These are phyloP conservation scores for Arxiozyma slooffiae DNA, from an alignment of 1,139 yeast species.

Conservation along the genomic window DNA sequence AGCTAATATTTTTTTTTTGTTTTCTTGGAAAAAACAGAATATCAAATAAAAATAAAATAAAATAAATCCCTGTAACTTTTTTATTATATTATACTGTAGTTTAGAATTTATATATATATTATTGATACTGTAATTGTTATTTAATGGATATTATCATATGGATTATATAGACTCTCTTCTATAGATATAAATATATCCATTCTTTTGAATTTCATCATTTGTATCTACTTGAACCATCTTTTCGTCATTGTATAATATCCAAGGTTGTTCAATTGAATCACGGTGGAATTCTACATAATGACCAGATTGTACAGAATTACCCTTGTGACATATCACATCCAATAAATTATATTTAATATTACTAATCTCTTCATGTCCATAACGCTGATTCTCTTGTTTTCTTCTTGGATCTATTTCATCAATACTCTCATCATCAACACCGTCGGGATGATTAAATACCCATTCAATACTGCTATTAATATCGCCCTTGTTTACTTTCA, in stretches of 20 bases:
- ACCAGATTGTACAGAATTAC: conserved; percentile 88
- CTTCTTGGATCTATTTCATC: not conserved
- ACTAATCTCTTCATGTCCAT: conserved; percentile 22
- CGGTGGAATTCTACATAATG: conserved; percentile 82
- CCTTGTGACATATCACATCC: conserved; percentile 87
- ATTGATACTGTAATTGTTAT: not conserved
- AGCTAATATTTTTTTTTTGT: no score
- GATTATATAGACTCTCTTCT: conserved; percentile 7
- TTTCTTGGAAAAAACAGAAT: not conserved
- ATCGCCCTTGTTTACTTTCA: conserved; percentile 47
- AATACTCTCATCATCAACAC: conserved; percentile 36
- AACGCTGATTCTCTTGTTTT: conserved; percentile 11
- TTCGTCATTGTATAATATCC: conserved; percentile 91
- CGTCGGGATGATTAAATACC: conserved; percentile 73
- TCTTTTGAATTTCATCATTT: conserved; percentile 50
- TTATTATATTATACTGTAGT: not conserved
- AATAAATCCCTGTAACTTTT: no score
- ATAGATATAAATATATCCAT: conserved; percentile 49
- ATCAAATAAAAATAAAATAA: no score
- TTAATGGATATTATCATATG: not conserved
- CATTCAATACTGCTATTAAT: conserved; percentile 79
- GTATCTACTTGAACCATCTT: conserved; percentile 62
- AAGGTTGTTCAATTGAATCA: conserved; percentile 38
- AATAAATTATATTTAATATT: conserved; percentile 42
- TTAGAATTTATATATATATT: not conserved